Evolutionary conservation across 352 stramenopile species (phyloP).

Genomic region (Phytopythium vexans): DNA sequence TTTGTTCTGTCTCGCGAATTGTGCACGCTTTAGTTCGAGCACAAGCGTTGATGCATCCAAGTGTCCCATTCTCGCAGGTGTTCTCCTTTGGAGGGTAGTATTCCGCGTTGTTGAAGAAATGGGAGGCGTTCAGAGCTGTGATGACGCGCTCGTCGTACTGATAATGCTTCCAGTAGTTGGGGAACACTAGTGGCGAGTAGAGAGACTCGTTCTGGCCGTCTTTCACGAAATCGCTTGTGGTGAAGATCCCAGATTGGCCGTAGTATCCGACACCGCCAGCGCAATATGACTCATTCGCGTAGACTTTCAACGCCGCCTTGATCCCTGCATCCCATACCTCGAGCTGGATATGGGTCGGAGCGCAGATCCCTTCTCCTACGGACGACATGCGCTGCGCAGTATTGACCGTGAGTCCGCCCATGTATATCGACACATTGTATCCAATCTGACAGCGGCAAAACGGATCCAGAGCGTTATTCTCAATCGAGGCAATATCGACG

Average conservation of each 20-base stretch:
- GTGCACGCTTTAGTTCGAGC: slow-evolving; percentile 41
- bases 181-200: slow-evolving; percentile 18
- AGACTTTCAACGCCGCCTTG: slow-evolving; percentile 26
- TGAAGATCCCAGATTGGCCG: slow-evolving; percentile 45
- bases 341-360: slow-evolving; percentile 49
- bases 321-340: slow-evolving; percentile 48
- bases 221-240: slow-evolving; percentile 29
- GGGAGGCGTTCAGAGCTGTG: slow-evolving; percentile 12
- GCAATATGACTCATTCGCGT: slow-evolving; percentile 47
- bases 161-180: slow-evolving; percentile 59
- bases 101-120: slow-evolving; percentile 21
- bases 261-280: slow-evolving; percentile 37
- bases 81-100: slow-evolving; percentile 26
- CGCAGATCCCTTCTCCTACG: slow-evolving; percentile 27
- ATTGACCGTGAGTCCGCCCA: slow-evolving; percentile 1
- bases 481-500: background rate
- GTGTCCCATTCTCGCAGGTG: slow-evolving; percentile 19
- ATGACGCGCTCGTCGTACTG: slow-evolving; percentile 32
- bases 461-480: background rate
- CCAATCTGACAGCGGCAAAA: slow-evolving; percentile 1
- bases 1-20: slow-evolving; percentile 15
- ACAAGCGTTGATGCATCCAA: slow-evolving; percentile 50
- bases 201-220: slow-evolving; percentile 7
- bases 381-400: slow-evolving; percentile 37
- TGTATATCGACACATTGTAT: slow-evolving; percentile 28